Conservation (phyloP, 2,329 filamentous ascomycete species). For the Fusarium tricinctum region DNA sequence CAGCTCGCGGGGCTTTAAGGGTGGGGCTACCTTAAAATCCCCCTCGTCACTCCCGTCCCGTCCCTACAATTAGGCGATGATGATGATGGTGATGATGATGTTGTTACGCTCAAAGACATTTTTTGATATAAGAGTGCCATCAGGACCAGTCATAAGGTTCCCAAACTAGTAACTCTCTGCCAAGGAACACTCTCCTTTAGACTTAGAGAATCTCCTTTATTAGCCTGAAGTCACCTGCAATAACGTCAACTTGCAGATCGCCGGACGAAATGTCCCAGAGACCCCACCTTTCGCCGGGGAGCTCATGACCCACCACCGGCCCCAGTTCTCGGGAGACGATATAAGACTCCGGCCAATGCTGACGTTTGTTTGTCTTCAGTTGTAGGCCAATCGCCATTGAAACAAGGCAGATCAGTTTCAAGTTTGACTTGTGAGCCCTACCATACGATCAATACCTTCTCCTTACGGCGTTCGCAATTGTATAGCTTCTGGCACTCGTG, state of each 20-base stretch:
- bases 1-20: conserved; percentile 11
- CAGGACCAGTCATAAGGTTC: not conserved
- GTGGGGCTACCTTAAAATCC: conserved; percentile 30
- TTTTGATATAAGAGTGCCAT: conserved; percentile 24
- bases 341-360: conserved; percentile 16
- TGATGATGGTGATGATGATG: conserved; percentile 34
- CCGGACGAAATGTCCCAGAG: conserved; percentile 28
- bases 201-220: not conserved
- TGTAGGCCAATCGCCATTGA: conserved; percentile 16
- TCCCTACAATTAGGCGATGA: conserved; percentile 10
- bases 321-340: conserved; percentile 29
- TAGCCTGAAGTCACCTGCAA: conserved; percentile 8
- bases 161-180: not conserved
- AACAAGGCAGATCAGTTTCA: conserved; percentile 24
- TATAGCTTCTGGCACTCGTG: conserved; percentile 22
- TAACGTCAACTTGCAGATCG: conserved; percentile 40
- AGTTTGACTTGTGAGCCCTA: conserved; percentile 3
- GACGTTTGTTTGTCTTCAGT: conserved; percentile 18
- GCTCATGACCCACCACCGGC: conserved; percentile 40
- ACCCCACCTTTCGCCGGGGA: conserved; percentile 25
- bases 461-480: not conserved
- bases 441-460: not conserved
- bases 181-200: not conserved
- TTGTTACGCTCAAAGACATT: conserved; percentile 21
- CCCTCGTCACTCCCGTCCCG: conserved; percentile 8